Percentiles rank a stretch among this genome's conserved stretches.
These are phyloP conservation scores for Borovskyia barvae DNA, from an alignment of 208 protist genomes.

Conservation along the genomic window DNA sequence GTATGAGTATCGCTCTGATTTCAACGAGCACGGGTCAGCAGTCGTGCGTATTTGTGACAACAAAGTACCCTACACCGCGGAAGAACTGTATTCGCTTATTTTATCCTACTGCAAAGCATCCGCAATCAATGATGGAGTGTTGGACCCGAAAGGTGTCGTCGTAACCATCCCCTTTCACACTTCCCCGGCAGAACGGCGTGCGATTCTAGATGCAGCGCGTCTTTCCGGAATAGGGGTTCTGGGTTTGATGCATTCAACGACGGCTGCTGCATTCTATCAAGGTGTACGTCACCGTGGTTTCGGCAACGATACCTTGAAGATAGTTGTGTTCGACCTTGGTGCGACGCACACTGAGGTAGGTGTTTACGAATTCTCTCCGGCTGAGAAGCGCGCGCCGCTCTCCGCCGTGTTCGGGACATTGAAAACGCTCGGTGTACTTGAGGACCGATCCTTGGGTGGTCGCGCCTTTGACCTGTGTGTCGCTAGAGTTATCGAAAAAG, in stretches of 20 bases:
- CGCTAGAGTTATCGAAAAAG: conserved; percentile 80
- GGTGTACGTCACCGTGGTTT: conserved; percentile 80
- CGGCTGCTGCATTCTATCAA: conserved; percentile 88
- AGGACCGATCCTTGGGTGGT: conserved; percentile 83
- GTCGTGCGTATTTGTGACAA: conserved; percentile 46
- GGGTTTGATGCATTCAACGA: conserved; percentile 91
- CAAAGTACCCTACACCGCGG: conserved; percentile 64
- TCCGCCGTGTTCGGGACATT: conserved; percentile 69
- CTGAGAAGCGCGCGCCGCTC: conserved; percentile 24
- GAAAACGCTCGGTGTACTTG: conserved; percentile 62
- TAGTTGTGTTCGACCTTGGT: conserved; percentile 89
- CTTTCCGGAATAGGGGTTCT: conserved; percentile 82
- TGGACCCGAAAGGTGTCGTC: conserved; percentile 65
- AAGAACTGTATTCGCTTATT: conserved; percentile 89
- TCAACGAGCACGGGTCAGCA: conserved; percentile 41
- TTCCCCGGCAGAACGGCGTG: conserved; percentile 68
- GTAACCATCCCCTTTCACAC: conserved; percentile 91
- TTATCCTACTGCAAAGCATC: conserved; percentile 65
- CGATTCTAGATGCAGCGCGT: conserved; percentile 88
- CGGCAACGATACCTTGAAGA: conserved; percentile 57
- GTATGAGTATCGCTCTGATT: conserved; percentile 50
- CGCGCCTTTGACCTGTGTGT: conserved; percentile 90
- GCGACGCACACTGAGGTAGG: conserved; percentile 85
- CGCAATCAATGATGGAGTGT: conserved; percentile 46
- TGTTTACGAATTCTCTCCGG: conserved; percentile 79